Percentiles rank a stretch among this genome's conserved stretches.
These are phyloP conservation scores for Crithidia sp. DNA, from an alignment of 208 protist genomes.

Conservation along the genomic window DNA sequence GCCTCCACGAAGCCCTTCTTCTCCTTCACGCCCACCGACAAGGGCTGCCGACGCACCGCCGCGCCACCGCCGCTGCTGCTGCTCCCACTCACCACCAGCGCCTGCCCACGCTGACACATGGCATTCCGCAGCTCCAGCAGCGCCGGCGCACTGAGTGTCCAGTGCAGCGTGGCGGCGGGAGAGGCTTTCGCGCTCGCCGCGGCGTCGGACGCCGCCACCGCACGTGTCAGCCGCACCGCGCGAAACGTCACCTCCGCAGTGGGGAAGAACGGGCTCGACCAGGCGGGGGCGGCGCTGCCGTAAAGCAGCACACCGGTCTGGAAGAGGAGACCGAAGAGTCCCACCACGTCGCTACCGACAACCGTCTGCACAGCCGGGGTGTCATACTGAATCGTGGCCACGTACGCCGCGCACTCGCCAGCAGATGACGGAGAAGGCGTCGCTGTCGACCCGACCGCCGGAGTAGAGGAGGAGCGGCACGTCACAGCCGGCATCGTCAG, in stretches of 20 bases:
- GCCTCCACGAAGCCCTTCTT: conserved; percentile 66
- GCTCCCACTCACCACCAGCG: conserved; percentile 26
- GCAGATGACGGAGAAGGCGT: neutral
- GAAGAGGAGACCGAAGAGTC: conserved; percentile 40
- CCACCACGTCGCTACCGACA: conserved; percentile 34
- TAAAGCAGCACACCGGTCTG: conserved; percentile 52
- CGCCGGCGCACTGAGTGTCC: conserved; percentile 26
- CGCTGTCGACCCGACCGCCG: neutral
- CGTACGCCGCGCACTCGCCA: conserved; percentile 31
- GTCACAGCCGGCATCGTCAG: conserved; percentile 34
- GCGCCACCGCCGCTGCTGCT: conserved; percentile 11
- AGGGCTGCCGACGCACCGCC: conserved; percentile 39
- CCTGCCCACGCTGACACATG: conserved; percentile 43
- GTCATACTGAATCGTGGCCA: conserved; percentile 59
- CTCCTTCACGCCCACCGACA: conserved; percentile 57
- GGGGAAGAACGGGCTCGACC: conserved; percentile 66
- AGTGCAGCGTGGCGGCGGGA: neutral
- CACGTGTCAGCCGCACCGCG: conserved; percentile 10
- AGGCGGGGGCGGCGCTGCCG: conserved; percentile 56
- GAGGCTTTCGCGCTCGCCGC: neutral
- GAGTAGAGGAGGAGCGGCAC: neutral
- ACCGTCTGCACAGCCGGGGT: conserved; percentile 70
- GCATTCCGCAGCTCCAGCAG: conserved; percentile 43
- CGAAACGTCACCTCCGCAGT: conserved; percentile 41
- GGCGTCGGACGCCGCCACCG: neutral